Base-by-base conservation (phyloP, 2,329 filamentous ascomycete species). In the Aureobasidium sp. region DNA sequence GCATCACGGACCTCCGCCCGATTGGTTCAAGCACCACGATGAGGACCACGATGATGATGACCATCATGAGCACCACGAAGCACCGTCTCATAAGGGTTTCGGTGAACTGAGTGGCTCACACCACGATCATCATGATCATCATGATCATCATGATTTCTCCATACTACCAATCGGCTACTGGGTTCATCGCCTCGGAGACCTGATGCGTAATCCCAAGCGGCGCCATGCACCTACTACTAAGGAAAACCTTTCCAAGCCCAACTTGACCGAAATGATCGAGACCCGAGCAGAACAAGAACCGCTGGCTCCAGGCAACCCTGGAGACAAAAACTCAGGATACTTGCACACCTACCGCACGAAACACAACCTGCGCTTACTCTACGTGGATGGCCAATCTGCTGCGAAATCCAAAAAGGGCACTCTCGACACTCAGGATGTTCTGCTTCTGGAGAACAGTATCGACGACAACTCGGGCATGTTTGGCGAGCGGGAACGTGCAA, bases 381-480 rank as follows among this genome's bases (percentile, higher is more conserved):
- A 90, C 68, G 70, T 90, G 17, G 88, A 91, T 68, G 88, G 88
- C 4, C 85, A 87, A 77, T 82, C 83, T 2, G 88, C 86, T 0
- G 87, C 79, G 1, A 90, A 90, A 67, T 83, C 82, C 0, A 55
- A 68, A 1, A 83, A 85, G 68, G 88, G 87, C 3, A 89, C 87
- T 0, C 77, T 90, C 2, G 87, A 90, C 68, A 79, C 83, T 0
- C 86, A 89, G 67, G 87, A 90, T 67, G 69, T 79, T 1, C 68
- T 90, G 0, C 76, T 91, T 1, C 11, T 57, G n/a, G 76, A 53
- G 37, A 29, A 34, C 44, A 48, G 36, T 42, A 27, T 51, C 57
- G 27, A 58, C 65, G 17, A 66, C 65, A n/a, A 56, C 58, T 61
- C 60, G 15, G 64, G 66, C 44, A 56, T 67, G 1, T 73, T 77